A percentile compares a stretch with the other conserved stretches of the same genome.
Evolutionary conservation across 805 yeast genomes (phyloP).

Genomic region (Candida taoyuanica): DNA sequence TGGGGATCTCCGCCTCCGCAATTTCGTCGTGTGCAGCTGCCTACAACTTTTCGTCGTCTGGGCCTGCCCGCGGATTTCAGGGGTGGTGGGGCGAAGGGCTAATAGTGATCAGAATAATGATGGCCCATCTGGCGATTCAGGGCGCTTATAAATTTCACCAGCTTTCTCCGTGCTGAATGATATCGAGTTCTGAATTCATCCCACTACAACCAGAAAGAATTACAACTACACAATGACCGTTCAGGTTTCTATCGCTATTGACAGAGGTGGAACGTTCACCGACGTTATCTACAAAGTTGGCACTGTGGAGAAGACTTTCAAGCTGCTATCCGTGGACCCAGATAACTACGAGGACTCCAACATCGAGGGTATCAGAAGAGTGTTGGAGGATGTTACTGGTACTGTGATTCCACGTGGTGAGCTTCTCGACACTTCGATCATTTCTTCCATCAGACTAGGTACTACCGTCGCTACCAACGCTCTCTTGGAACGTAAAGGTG

Average conservation of each 20-base stretch:
- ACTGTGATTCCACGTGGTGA: constrained; percentile 29
- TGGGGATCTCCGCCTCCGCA: constrained; percentile 5
- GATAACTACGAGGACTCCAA: constrained; percentile 45
- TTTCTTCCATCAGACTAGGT: constrained; percentile 42
- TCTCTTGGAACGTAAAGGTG: constrained; percentile 48
- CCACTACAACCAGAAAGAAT: too few species aligned
- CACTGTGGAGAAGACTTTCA: constrained; percentile 29
- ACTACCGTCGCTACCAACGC: constrained; percentile 55
- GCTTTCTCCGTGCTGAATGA: too few species aligned
- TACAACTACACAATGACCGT: too few species aligned
- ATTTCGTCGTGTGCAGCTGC: constrained; percentile 7
- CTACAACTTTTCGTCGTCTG: background rate
- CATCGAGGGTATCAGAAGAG: constrained; percentile 46
- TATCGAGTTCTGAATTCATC: too few species aligned
- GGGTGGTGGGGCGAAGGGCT: background rate
- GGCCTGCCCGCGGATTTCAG: background rate
- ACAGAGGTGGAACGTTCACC: constrained; percentile 21
- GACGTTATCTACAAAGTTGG: constrained; percentile 16
- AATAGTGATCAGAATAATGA: too few species aligned
- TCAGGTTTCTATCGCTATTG: constrained; percentile 16
- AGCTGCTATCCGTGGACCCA: constrained; percentile 44
- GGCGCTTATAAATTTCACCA: too few species aligned
- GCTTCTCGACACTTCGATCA: constrained; percentile 32
- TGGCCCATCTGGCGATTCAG: too few species aligned
- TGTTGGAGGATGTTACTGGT: constrained; percentile 36